phyloP scores from a whole-genome alignment of 352 stramenopile genomes.

The Blastocystis sp. region DNA sequence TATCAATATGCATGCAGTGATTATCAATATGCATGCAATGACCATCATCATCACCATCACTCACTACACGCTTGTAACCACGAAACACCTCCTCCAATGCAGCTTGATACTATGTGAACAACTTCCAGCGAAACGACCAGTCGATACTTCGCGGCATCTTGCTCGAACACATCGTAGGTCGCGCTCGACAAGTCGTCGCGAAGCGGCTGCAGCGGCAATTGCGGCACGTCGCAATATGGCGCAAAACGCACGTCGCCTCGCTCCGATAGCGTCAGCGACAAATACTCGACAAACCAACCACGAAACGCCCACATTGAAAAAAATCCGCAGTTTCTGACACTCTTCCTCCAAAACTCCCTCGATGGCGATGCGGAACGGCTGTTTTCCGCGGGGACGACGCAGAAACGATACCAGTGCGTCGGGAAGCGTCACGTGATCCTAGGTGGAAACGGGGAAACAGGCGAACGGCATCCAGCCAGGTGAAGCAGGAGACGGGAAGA shows the following conservation, averaged over 20 bases:
- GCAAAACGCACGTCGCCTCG: slow-evolving; percentile 70
- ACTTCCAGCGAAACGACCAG: not conserved
- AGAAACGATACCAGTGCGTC: slow-evolving; percentile 77
- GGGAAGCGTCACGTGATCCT: slow-evolving; percentile 64
- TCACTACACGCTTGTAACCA: not conserved
- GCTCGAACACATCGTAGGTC: slow-evolving; percentile 96
- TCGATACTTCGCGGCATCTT: slow-evolving; percentile 90
- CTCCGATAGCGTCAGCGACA: slow-evolving; percentile 71
- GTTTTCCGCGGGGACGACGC: slow-evolving; percentile 63
- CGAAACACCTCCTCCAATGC: slow-evolving; percentile 73
- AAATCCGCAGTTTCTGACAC: slow-evolving; percentile 65
- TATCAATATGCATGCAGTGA: not conserved
- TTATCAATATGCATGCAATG: no score
- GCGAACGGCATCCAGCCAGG: slow-evolving; percentile 70
- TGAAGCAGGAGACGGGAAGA: not conserved
- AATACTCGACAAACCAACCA: slow-evolving; percentile 71
- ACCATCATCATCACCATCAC: no score
- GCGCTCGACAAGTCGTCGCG: slow-evolving; percentile 93
- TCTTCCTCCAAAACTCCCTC: slow-evolving; percentile 68
- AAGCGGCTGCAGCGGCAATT: slow-evolving; percentile 83
- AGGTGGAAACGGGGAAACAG: slow-evolving; percentile 74
- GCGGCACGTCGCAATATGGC: not conserved
- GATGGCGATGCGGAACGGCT: slow-evolving; percentile 74
- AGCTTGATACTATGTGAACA: slow-evolving; percentile 77
- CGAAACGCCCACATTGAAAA: slow-evolving; percentile 62